Percentiles rank a stretch among this genome's conserved stretches.
These are phyloP conservation scores for Stromatinia cepivora DNA, from an alignment of 2,329 filamentous ascomycete species.

Conservation along the genomic window DNA sequence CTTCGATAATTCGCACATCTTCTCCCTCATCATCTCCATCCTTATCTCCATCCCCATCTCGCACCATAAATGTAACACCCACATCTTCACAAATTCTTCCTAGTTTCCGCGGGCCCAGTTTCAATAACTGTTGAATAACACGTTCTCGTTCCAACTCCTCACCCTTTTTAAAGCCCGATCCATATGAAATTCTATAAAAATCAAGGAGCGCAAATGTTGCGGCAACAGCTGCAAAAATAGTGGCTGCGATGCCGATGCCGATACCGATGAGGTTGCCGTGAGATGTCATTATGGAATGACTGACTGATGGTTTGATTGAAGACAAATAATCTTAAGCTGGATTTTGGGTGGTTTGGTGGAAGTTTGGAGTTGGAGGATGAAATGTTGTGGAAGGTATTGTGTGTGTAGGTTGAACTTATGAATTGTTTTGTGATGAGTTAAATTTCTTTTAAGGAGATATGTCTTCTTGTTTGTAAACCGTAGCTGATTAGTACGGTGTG, in stretches of 20 bases:
- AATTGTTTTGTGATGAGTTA: not conserved
- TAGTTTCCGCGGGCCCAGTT: not conserved
- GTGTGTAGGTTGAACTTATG: not conserved
- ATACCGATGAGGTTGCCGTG: not conserved
- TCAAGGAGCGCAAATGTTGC: not conserved
- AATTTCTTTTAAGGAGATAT: not conserved
- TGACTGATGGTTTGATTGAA: not conserved
- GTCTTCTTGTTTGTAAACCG: not conserved
- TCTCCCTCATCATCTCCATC: not conserved
- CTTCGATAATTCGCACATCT: not conserved
- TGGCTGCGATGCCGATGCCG: not conserved
- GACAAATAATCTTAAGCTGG: not conserved
- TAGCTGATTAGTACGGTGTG: not conserved
- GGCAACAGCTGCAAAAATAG: not conserved
- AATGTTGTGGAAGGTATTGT: no score
- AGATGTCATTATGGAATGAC: not conserved
- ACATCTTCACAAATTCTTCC: not conserved
- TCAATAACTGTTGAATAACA: not conserved
- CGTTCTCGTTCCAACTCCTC: not conserved
- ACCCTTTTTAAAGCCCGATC: not conserved
- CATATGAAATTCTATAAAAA: not conserved
- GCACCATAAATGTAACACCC: not conserved
- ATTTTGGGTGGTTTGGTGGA: not conserved
- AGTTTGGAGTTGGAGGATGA: not conserved
- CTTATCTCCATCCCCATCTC: not conserved